These are phyloP conservation scores for Trametes elegans DNA, from an alignment of 768 basidiomycete species.

Conservation along the genomic window DNA sequence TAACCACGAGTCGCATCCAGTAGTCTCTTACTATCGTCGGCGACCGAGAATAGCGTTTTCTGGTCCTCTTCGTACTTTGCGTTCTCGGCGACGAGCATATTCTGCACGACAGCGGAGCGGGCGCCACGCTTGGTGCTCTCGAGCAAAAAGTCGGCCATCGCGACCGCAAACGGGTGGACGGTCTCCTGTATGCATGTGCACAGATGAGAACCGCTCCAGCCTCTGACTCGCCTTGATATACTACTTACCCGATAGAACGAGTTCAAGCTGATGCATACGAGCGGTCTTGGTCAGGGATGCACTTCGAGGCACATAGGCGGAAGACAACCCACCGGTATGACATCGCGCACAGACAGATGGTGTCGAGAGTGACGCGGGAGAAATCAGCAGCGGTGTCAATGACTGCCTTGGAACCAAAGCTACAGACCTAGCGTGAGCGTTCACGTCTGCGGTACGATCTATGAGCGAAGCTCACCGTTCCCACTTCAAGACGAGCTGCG, in stretches of 20 bases:
- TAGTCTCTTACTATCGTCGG: conserved; percentile 36
- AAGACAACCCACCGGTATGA: conserved; percentile 32
- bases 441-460: background rate
- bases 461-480: conserved; percentile 30
- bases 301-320: too few relatives aligned
- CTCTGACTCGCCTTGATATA: background rate
- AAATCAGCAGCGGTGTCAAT: conserved; percentile 46
- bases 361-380: conserved; percentile 47
- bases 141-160: conserved; percentile 42
- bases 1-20: background rate
- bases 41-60: conserved; percentile 38
- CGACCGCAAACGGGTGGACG: conserved; percentile 39
- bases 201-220: background rate
- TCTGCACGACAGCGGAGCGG: conserved; percentile 35
- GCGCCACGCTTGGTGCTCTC: conserved; percentile 37
- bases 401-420: conserved; percentile 40
- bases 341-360: conserved; percentile 45
- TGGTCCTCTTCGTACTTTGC: conserved; percentile 41
- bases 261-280: conserved; percentile 35
- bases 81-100: conserved; percentile 34
- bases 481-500: conserved; percentile 46
- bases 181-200: conserved; percentile 24
- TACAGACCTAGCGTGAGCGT: conserved; percentile 11
- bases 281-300: background rate
- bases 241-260: conserved; percentile 41